A percentile compares a stretch with the other conserved stretches of the same genome.
These are phyloP conservation scores for Carex cristatella DNA, from an alignment of 176 grass and related monocot species.

Conservation along the genomic window DNA sequence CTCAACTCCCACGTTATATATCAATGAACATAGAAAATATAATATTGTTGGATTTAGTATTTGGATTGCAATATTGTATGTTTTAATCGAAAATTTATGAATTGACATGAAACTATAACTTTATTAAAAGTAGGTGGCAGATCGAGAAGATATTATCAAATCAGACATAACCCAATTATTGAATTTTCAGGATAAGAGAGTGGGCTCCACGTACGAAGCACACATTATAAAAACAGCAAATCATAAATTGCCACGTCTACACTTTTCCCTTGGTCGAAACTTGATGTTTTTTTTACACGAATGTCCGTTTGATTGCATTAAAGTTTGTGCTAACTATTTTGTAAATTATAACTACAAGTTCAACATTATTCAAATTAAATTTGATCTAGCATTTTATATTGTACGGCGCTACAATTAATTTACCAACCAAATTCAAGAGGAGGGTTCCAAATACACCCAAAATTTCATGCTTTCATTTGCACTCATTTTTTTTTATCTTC, in stretches of 20 bases:
- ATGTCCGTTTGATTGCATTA: no score
- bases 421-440: neutral
- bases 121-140: constrained; percentile 4
- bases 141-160: neutral
- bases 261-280: neutral
- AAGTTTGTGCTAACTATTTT: no score
- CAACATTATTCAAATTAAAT: no score
- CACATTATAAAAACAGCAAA: neutral
- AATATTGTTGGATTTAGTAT: neutral
- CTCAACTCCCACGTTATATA: neutral
- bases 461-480: no score
- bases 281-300: neutral
- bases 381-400: no score
- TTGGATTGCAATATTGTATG: neutral
- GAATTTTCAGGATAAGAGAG: neutral
- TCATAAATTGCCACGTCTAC: neutral
- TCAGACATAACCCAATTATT: neutral
- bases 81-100: neutral
- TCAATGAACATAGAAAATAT: neutral
- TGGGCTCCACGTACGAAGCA: neutral
- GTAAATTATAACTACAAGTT: no score
- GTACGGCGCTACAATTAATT: no score
- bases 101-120: neutral
- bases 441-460: no score
- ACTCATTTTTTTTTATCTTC: no score